Base-by-base conservation (phyloP, 2,329 filamentous ascomycete genomes). In the Fusarium sp. region DNA sequence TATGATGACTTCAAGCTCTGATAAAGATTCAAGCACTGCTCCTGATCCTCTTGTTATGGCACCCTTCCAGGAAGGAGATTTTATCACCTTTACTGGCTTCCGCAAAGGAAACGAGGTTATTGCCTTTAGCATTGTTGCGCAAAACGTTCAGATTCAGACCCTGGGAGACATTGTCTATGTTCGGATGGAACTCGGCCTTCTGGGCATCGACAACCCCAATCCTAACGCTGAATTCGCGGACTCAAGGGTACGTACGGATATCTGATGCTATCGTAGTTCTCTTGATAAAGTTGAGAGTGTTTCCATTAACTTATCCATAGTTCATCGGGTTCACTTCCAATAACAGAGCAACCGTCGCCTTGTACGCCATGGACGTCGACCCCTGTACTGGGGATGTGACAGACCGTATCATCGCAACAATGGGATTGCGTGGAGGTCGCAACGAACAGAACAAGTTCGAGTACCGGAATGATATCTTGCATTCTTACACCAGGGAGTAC, bases 401-500 rank as follows among this genome's bases (percentile, higher is more conserved):
- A 0, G 80, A 83, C 64, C 81, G 82, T 60, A 80, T 82, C 62
- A 76, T 84, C 8, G 81, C 79, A 5, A 78, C 80, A 3, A 70
- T 81, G 35, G 79, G 80, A 7, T 73, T 82, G 18, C 78, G 79
- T 27, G 80, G 75, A 13, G 54, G 63, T 2, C 61, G 48, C 48
- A 82, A 79, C 64, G 79, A 72, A 31, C 82, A 83, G 71, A 83
- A 82, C 74, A 83, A 82, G 72, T 84, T 82, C 59, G 77, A 83
- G 50, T 81, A 81, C 66, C 80, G 82, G 33, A 81, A 78, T 29
- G 79, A 84, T 11, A 80, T 82, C 18, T 75, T 80, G 7, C 65
- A 66, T 14, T 74, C 78, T 1, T 84, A 84, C 67, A 80, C 81
- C 0, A 76, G 82, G n/a, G 82, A 84, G 66, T 84, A 83, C 65